Conservation (phyloP, 2,329 filamentous ascomycete genomes). For the Zymoseptoria passerinii region DNA sequence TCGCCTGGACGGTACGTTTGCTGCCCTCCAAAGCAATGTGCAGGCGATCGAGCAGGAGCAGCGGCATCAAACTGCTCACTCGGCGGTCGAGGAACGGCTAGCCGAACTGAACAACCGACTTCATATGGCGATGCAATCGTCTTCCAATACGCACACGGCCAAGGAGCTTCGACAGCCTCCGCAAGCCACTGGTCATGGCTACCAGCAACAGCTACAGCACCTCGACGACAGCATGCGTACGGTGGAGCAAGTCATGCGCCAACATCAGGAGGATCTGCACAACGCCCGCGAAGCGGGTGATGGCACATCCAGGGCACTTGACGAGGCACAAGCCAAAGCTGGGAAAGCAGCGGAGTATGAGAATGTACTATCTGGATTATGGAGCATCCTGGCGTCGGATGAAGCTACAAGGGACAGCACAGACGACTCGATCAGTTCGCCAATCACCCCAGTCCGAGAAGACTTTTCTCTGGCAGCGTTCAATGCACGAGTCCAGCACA, state of each 20-base stretch:
- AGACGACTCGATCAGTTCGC: conserved; percentile 44
- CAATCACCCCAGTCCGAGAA: conserved; percentile 27
- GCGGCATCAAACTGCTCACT: conserved; percentile 19
- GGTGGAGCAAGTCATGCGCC: conserved; percentile 26
- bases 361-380: conserved; percentile 42
- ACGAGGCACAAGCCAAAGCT: conserved; percentile 18
- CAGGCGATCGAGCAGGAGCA: conserved; percentile 22
- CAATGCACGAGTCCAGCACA: conserved; percentile 65
- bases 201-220: conserved; percentile 61
- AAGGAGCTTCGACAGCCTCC: conserved; percentile 51
- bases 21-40: conserved; percentile 22
- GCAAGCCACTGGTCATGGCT: conserved; percentile 45
- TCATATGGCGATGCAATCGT: conserved; percentile 31
- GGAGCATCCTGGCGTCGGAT: conserved; percentile 43
- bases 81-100: conserved; percentile 26
- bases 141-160: conserved; percentile 44
- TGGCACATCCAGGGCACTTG: conserved; percentile 9
- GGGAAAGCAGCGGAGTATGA: conserved; percentile 49
- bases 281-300: conserved; percentile 14
- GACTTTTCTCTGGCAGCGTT: conserved; percentile 68
- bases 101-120: conserved; percentile 26
- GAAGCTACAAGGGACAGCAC: conserved; percentile 35
- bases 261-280: conserved; percentile 24
- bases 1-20: conserved; percentile 19
- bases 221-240: conserved; percentile 51